Percentiles rank a stretch among this genome's conserved stretches.
Conservation (phyloP, 179 eudicot species). For the Pouteria campechiana region DNA sequence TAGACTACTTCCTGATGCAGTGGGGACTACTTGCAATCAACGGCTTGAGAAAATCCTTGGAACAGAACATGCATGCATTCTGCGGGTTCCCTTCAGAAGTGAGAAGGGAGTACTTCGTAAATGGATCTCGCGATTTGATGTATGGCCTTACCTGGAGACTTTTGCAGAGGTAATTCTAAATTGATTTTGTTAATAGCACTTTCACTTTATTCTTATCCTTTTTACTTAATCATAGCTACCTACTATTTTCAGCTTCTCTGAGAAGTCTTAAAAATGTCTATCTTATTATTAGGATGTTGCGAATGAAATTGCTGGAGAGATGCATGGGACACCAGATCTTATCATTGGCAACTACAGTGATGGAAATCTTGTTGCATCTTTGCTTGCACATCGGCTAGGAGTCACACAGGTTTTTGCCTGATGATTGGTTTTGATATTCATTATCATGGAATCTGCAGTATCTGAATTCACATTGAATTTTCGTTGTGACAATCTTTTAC, state of each 20-base stretch:
- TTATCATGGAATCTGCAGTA: background rate
- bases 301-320: conserved; percentile 45
- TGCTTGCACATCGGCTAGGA: conserved; percentile 72
- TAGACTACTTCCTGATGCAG: conserved; percentile 78
- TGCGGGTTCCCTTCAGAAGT: conserved; percentile 84
- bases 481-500: background rate
- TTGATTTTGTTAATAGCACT: background rate
- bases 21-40: conserved; percentile 75
- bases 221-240: background rate
- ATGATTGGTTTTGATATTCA: background rate
- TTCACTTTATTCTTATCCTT: background rate
- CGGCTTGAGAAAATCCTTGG: conserved; percentile 70
- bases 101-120: conserved; percentile 79
- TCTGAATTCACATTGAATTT: background rate
- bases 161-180: conserved; percentile 51
- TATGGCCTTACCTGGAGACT: conserved; percentile 95
- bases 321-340: conserved; percentile 69
- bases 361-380: conserved; percentile 82
- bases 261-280: background rate
- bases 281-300: conserved; percentile 48
- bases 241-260: background rate
- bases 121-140: conserved; percentile 96
- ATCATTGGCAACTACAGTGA: conserved; percentile 92
- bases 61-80: conserved; percentile 58
- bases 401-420: conserved; percentile 51